Base-by-base conservation (phyloP, 257 asterid genomes). In the Nemophila menziesii region DNA sequence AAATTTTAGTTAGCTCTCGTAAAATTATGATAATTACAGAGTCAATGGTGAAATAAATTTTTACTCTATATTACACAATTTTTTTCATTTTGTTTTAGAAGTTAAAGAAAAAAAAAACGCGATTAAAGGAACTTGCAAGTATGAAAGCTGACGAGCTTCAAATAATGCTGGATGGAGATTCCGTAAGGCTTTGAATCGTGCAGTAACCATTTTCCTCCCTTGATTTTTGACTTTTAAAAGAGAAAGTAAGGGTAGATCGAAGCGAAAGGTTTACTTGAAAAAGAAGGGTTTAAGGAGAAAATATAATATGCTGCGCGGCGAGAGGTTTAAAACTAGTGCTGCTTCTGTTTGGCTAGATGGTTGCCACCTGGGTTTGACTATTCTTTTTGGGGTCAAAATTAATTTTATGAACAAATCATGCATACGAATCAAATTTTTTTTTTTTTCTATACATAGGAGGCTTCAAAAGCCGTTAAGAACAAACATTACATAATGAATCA, bases 281-380 rank as follows among this genome's bases (percentile, higher is more conserved):
- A 11, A 33, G 16, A 38, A 40, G 60, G 69, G 56, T 63, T 63
- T 45, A 45, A 50, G 48, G 51, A 54, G 27, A 20, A 46, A 18
- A 5, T 2, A 11, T 4, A 5, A 16, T 2, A 9, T 2, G 38
- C 19, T 11, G 12, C 39, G 16, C 42, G 5, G 17, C 8, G 8
- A 29, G 2, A n/a, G n/a, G n/a, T n/a, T n/a, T 5, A 29, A 2
- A 7, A 5, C 12, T 10, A 2, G 2, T 29, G 36, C 2, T 29
- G 9, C 5, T 29, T 10, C 36, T 29, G 36, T 7, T 29, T 29
- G 1, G 3, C 2, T 29, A 29, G 36, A 5, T 29, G 36, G 1
- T 2, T 29, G 36, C 36, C 36, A 29, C 36, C 4, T 29, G 7
- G 36, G n/a, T n/a, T n/a, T n/a, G n/a, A n/a, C n/a, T n/a, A n/a